A percentile compares a stretch with the other conserved stretches of the same genome.
These are phyloP conservation scores for Taphrina deformans DNA, from an alignment of 1,139 yeast genomes.

Conservation along the genomic window DNA sequence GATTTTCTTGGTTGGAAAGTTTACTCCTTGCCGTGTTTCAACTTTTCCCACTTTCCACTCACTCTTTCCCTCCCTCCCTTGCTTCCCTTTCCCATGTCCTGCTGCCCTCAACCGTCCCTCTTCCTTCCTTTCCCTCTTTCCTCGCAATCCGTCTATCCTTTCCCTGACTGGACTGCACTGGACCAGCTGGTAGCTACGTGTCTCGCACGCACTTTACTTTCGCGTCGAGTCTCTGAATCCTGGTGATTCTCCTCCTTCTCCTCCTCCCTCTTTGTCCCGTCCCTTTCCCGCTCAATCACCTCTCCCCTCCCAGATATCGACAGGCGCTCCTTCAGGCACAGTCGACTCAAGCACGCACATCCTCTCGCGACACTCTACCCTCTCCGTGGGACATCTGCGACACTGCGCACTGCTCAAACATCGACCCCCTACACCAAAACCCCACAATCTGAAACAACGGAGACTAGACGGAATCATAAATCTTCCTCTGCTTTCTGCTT, in stretches of 20 bases:
- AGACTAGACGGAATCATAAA: not conserved
- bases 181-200: not conserved
- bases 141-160: no score
- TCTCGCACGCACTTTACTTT: not conserved
- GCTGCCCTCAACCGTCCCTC: no score
- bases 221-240: not conserved
- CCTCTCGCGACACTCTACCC: not conserved
- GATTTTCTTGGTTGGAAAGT: no score
- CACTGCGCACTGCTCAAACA: not conserved
- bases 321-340: no score
- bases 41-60: not conserved
- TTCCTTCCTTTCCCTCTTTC: not conserved
- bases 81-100: no score
- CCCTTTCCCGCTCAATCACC: no score
- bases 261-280: not conserved
- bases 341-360: no score
- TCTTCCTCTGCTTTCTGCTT: not conserved
- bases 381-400: not conserved
- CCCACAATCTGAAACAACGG: not conserved
- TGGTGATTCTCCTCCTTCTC: not conserved
- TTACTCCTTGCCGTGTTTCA: conserved; percentile 3
- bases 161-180: no score
- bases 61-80: not conserved
- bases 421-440: not conserved
- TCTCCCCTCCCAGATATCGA: no score